Conservation (phyloP, 2,329 filamentous ascomycete species). For the Microdochium nivale region DNA sequence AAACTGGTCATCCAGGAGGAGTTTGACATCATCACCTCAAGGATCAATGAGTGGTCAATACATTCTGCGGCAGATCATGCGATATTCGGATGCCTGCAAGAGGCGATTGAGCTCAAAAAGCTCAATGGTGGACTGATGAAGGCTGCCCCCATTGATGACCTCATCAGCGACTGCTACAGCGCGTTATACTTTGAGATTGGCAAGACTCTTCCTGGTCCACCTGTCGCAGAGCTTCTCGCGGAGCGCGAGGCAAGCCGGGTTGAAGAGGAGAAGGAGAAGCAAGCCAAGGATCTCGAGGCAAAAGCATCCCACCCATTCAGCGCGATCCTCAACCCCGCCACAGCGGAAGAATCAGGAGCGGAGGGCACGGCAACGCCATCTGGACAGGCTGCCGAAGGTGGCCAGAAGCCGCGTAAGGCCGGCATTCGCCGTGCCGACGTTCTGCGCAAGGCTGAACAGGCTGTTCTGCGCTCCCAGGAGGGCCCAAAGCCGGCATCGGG, state of each 20-base stretch:
- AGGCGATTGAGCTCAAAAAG: conserved; percentile 51
- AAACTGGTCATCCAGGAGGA: conserved; percentile 45
- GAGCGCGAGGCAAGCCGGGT: conserved; percentile 29
- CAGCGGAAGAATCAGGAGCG: conserved; percentile 26
- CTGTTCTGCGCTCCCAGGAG: conserved; percentile 41
- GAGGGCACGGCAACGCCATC: conserved; percentile 14
- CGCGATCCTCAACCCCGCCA: conserved; percentile 32
- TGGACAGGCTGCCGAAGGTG: conserved; percentile 24
- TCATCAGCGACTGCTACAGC: conserved; percentile 87
- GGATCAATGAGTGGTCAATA: conserved; percentile 46
- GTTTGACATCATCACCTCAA: conserved; percentile 47
- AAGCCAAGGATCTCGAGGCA: conserved; percentile 22
- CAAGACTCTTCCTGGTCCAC: conserved; percentile 44
- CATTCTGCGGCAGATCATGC: conserved; percentile 26
- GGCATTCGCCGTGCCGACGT: conserved; percentile 49
- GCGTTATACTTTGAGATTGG: conserved; percentile 63
- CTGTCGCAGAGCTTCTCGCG: conserved; percentile 36
- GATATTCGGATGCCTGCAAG: conserved; percentile 46
- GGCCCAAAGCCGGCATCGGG: conserved; percentile 30
- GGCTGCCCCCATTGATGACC: conserved; percentile 74
- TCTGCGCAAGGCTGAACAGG: conserved; percentile 53
- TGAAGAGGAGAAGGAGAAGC: conserved; percentile 23
- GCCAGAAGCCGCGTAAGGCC: conserved; percentile 28
- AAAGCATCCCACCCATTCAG: conserved; percentile 28
- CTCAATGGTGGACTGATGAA: conserved; percentile 88